Base-by-base conservation (phyloP, 192 early-diverging fungal species). In the Entomortierella beljakovae region DNA sequence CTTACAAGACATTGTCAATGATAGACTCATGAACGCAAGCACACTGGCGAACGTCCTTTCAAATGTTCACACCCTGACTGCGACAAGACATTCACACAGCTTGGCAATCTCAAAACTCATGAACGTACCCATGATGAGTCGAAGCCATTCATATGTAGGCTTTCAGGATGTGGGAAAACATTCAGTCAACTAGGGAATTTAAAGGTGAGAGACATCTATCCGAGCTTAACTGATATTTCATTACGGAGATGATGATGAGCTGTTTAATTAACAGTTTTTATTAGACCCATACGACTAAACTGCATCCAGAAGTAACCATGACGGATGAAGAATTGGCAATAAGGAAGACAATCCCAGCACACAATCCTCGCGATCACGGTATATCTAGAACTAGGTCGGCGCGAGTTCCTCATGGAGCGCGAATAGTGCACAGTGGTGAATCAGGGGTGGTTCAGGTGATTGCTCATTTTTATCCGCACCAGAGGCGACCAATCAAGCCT, bases 111-210 rank as follows among this genome's bases (percentile, higher is more conserved):
- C 6, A 89, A 90, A 67, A 94, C 94, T 5, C 95, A 96, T 56
- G 91, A 94, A 82, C 88, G 90, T 61, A 91, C 88, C 20, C 95
- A 96, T 65, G 82, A 88, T n/a, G 91, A 89, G 37, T 89, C 91
- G 65, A 92, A 92, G 64, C 93, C 90, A 18, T 96, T 91, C 63
- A 75, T 84, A 52, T 96, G 95, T 80, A 79, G 86, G 32, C 64
- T 88, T 11, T 49, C 79, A 16, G 88, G 81, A 57, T 96, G 94
- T 64, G 83, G 68, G 52, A 90, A 90, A 67, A 84, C 88, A n/a
- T 96, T 96, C 65, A 89, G 88, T 29, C 93, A 95, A 80, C 82
- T 90, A 38, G 94, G 93, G 6, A 92, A 92, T 53, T 81, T 92
- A 10, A 90, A 84, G 63, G 80, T 81, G 20, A 46, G 15, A 20